Base-by-base conservation (phyloP, 257 asterid species). In the Scutellaria galericulata region DNA sequence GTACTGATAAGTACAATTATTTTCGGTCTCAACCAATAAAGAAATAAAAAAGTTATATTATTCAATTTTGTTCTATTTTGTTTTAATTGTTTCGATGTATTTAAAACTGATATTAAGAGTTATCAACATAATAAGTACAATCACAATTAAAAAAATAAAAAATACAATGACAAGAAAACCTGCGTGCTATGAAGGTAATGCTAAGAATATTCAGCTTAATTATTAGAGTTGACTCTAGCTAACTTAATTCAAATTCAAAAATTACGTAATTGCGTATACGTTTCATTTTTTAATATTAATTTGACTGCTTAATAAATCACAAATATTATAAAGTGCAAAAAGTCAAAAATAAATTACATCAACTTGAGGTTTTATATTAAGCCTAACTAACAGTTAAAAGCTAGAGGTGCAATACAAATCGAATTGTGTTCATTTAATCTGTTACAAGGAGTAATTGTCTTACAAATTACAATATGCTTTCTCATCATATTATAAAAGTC, bases 211-310 rank as follows among this genome's bases (percentile, higher is more conserved):
- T 35, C 9, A 48, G 51, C 44, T n/a, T 52, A 64, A 63, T 55
- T 54, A 65, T 74, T 61, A 56, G 61, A 66, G 73, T 46, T 65
- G 67, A 74, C 78, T 44, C 15, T 12, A 56, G 67, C 72, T 65
- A 65, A 55, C 37, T 31, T 31, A 31, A 63, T 52, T 40, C 71
- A 9, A n/a, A 73, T 53, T 64, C 48, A 7, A 24, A n/a, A 42
- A 48, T 18, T 13, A 62, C 31, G 31, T 15, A 37, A 7, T 27
- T 13, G 18, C 13, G 37, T 6, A 22, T 48, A 12, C 46, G 56
- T 14, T 15, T 13, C 15, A 51, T 24, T 56, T 46, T 12, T 10
- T n/a, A 13, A 60, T 12, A 10, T 35, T 47, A 24, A 60, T 37
- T 8, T 35, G 20, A 12, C 24, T 57, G 45, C 20, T 57, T 12